Evolutionary conservation across 2,329 filamentous ascomycete genomes (phyloP).

Genomic region (Dothistroma pini): DNA sequence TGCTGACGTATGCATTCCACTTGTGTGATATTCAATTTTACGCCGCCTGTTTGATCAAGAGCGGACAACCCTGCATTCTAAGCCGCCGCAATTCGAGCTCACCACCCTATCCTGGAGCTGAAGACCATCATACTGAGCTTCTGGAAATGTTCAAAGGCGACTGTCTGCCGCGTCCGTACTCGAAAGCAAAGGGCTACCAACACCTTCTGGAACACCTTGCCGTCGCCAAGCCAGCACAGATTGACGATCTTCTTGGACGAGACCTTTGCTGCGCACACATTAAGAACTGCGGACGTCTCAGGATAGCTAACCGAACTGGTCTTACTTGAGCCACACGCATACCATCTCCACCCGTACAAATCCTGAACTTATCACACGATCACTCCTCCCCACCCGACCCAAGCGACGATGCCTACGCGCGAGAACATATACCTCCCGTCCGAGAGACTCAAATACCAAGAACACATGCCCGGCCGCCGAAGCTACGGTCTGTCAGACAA

Average conservation of each 20-base stretch:
- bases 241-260: background rate
- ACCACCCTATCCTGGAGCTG: background rate
- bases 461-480: background rate
- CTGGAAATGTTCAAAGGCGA: background rate
- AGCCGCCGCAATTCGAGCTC: background rate
- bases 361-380: background rate
- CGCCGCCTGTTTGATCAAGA: background rate
- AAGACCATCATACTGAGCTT: background rate
- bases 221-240: background rate
- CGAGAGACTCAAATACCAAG: background rate
- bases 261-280: background rate
- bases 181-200: background rate
- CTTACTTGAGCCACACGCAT: background rate
- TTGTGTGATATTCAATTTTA: background rate
- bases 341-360: background rate
- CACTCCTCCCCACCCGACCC: background rate
- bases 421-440: slow-evolving; percentile 5
- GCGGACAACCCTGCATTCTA: slow-evolving; percentile 3
- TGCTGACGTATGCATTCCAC: slow-evolving; percentile 1
- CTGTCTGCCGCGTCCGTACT: background rate
- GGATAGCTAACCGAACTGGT: background rate
- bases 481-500: slow-evolving; percentile 2
- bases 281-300: background rate
- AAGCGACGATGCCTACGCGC: background rate
- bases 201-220: background rate